These are phyloP conservation scores for Mucor saturninus DNA, from an alignment of 371 early-diverging fungal genomes.

Conservation along the genomic window DNA sequence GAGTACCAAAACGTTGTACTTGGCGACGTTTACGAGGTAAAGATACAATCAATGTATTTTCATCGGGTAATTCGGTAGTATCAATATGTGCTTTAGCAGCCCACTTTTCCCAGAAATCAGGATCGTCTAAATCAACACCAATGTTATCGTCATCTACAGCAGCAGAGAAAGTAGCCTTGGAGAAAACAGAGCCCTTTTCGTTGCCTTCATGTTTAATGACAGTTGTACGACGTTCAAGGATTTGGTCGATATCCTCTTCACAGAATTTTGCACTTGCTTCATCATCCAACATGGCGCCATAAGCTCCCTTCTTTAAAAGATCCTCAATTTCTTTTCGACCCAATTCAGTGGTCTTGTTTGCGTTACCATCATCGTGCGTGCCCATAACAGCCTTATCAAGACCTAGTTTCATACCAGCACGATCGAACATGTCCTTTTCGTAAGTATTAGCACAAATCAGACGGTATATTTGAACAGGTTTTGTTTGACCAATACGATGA, in stretches of 20 bases:
- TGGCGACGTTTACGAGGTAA: slow-evolving; percentile 71
- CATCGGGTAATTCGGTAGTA: slow-evolving; percentile 53
- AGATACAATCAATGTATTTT: slow-evolving; percentile 67
- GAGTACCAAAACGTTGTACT: slow-evolving; percentile 60
- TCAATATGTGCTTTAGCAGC: slow-evolving; percentile 82
- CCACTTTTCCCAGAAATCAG: slow-evolving; percentile 98
- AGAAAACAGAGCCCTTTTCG: slow-evolving; percentile 84
- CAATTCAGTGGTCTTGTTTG: slow-evolving; percentile 36
- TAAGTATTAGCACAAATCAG: slow-evolving; percentile 91
- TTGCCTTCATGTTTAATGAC: slow-evolving; percentile 81
- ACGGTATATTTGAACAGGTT: slow-evolving; percentile 85
- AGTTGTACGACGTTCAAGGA: slow-evolving; percentile 87
- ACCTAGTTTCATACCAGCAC: slow-evolving; percentile 91
- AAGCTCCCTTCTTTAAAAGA: slow-evolving; percentile 87
- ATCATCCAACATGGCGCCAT: slow-evolving; percentile 86
- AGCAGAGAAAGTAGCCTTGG: slow-evolving; percentile 93
- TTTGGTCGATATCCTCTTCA: slow-evolving; percentile 96
- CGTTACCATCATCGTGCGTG: slow-evolving; percentile 19
- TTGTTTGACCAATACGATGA: slow-evolving; percentile 95
- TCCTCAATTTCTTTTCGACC: slow-evolving; percentile 86
- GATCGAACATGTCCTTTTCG: slow-evolving; percentile 95
- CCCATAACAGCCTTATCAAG: slow-evolving; percentile 85
- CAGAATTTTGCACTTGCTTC: slow-evolving; percentile 84
- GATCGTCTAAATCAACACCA: slow-evolving; percentile 90
- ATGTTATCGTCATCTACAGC: slow-evolving; percentile 38